Conservation (phyloP, 106 monocot genomes). For the Dendrobium chrysotoxum region DNA sequence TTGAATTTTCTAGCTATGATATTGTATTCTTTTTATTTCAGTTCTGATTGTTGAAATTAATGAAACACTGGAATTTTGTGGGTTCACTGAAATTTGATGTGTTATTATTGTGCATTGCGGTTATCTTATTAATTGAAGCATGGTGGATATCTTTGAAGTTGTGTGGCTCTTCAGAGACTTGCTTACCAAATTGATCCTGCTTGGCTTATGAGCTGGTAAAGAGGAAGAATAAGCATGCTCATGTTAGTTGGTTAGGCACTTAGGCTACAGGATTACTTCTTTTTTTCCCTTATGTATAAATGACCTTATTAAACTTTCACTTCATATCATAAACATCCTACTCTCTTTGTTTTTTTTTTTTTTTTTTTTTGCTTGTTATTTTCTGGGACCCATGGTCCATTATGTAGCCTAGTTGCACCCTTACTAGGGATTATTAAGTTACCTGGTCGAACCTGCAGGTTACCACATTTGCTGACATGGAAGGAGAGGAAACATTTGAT, state of each 20-base stretch:
- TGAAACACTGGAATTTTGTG: not conserved
- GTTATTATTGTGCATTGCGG: not conserved
- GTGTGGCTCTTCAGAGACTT: not conserved
- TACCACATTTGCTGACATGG: slow-evolving; percentile 99
- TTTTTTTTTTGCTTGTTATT: too few relatives aligned
- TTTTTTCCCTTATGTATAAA: not conserved
- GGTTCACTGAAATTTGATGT: not conserved
- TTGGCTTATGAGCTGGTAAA: too few relatives aligned
- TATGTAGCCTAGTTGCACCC: not conserved
- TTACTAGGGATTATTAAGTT: not conserved
- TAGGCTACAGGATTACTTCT: not conserved
- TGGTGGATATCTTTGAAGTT: not conserved
- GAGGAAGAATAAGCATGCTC: too few relatives aligned
- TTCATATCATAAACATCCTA: not conserved
- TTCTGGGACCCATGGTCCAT: too few relatives aligned
- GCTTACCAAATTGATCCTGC: too few relatives aligned
- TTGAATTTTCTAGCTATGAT: not conserved
- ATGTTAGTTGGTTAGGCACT: not conserved
- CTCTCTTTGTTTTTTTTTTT: too few relatives aligned
- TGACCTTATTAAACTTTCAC: not conserved
- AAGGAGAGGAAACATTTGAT: slow-evolving; percentile 98
- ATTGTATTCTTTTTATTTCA: not conserved
- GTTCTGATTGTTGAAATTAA: not conserved
- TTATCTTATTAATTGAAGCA: not conserved
- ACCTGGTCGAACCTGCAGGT: slow-evolving; percentile 29